Evolutionary conservation across 208 protist genomes (phyloP).

Genomic region (Acanthamoeba polyphaga): DNA sequence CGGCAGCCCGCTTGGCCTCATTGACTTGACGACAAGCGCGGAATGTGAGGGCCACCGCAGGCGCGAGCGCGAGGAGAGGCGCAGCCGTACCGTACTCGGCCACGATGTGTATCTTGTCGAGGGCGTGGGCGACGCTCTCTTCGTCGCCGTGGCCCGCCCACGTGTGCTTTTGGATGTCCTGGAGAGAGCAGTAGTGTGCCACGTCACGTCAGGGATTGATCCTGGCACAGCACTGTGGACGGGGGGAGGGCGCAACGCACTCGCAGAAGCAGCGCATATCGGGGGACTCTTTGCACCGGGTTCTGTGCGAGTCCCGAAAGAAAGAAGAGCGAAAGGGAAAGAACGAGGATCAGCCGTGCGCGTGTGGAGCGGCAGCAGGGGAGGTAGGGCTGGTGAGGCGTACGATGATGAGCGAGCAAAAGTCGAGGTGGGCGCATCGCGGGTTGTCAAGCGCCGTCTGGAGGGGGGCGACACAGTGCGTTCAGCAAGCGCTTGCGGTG

Average conservation of each 20-base stretch:
- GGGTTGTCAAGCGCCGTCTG: constrained; percentile 26
- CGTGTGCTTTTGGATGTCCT: constrained; percentile 36
- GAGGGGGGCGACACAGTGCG: neutral
- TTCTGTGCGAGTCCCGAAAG: neutral
- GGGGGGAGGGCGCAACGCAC: neutral
- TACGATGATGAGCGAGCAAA: constrained; percentile 35
- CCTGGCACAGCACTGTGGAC: too few species aligned
- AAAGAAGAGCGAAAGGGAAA: too few species aligned
- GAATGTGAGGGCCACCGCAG: too few species aligned
- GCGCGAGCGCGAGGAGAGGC: too few species aligned
- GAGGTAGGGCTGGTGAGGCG: neutral
- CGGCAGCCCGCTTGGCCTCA: constrained; percentile 27
- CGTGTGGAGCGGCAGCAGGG: too few species aligned
- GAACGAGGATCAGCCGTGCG: too few species aligned
- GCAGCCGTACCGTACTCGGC: constrained; percentile 4
- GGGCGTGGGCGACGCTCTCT: neutral
- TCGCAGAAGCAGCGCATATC: neutral
- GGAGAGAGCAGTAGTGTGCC: neutral
- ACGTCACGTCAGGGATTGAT: too few species aligned
- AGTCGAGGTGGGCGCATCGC: constrained; percentile 19
- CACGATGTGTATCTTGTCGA: constrained; percentile 27
- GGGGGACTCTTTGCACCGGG: constrained; percentile 2
- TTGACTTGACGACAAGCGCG: too few species aligned
- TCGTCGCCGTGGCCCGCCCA: constrained; percentile 18
- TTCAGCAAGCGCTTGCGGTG: neutral